Conservation (phyloP, 2,329 filamentous ascomycete genomes). For the Neospermospora avenae region DNA sequence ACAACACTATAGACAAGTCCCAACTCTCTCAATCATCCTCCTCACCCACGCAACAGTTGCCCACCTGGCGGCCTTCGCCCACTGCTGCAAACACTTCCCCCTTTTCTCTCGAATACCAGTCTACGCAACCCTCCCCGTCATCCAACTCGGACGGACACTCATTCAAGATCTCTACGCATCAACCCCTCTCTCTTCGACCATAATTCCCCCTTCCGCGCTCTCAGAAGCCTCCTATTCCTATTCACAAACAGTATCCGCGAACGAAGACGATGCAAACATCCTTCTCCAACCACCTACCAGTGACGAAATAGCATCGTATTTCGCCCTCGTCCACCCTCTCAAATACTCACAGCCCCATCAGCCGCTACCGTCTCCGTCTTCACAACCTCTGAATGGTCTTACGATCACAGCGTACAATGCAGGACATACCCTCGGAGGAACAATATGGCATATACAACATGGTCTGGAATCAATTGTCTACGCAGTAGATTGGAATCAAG, state of each 20-base stretch:
- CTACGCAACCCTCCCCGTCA: constrained; percentile 91
- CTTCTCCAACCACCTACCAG: constrained; percentile 68
- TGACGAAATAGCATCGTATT: constrained; percentile 91
- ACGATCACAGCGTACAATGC: constrained; percentile 97
- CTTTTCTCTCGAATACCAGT: constrained; percentile 88
- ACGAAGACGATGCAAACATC: constrained; percentile 51
- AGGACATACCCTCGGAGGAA: constrained; percentile 91
- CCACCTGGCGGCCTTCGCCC: constrained; percentile 89
- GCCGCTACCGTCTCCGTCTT: constrained; percentile 80
- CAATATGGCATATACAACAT: constrained; percentile 98
- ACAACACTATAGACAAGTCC: constrained; percentile 64
- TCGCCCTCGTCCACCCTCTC: constrained; percentile 82
- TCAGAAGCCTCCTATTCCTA: constrained; percentile 59
- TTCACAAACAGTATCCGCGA: constrained; percentile 47
- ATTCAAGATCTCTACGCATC: constrained; percentile 91
- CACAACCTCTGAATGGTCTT: constrained; percentile 82
- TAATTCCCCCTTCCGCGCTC: constrained; percentile 71
- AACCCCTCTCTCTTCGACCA: constrained; percentile 80
- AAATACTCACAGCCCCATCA: constrained; percentile 98
- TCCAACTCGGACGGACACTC: constrained; percentile 85
- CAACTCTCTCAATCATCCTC: constrained; percentile 88
- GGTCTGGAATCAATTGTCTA: constrained; percentile 96
- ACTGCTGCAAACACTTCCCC: constrained; percentile 96
- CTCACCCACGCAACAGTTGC: constrained; percentile 90
- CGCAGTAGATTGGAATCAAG: constrained; percentile 97